These are phyloP conservation scores for Phytophthora ramorum DNA, from an alignment of 352 stramenopile genomes.

Conservation along the genomic window DNA sequence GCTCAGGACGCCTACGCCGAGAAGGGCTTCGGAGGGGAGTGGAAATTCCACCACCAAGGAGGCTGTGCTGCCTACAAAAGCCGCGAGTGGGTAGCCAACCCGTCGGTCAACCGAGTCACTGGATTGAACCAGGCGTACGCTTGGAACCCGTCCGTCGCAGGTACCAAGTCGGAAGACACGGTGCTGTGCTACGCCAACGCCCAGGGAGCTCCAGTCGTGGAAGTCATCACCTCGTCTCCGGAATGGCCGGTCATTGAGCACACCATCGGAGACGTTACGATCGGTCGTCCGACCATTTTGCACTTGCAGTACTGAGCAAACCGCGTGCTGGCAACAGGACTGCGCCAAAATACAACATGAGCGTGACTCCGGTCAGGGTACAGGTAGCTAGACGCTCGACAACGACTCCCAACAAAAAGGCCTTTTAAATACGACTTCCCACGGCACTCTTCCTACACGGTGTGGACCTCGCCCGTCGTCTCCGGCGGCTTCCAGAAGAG, in stretches of 20 bases:
- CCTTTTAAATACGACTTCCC: slow-evolving; percentile 18
- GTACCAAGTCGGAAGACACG: slow-evolving; percentile 81
- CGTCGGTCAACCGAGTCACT: slow-evolving; percentile 42
- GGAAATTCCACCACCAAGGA: slow-evolving; percentile 73
- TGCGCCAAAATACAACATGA: neutral
- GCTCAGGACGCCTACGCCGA: slow-evolving; percentile 66
- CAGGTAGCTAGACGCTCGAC: too few species aligned
- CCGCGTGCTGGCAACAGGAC: slow-evolving; percentile 32
- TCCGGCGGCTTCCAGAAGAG: slow-evolving; percentile 78
- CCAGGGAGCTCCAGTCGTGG: slow-evolving; percentile 39
- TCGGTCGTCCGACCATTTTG: slow-evolving; percentile 64
- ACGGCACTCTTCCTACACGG: slow-evolving; percentile 35
- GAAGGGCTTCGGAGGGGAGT: slow-evolving; percentile 66
- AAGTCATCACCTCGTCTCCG: slow-evolving; percentile 64
- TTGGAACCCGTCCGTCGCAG: slow-evolving; percentile 78
- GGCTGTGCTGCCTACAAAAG: slow-evolving; percentile 72
- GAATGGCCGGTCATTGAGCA: slow-evolving; percentile 65
- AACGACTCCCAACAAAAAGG: slow-evolving; percentile 4
- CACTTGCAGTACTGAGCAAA: slow-evolving; percentile 58
- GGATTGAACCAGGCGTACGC: slow-evolving; percentile 63
- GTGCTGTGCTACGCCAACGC: slow-evolving; percentile 46
- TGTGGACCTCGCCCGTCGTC: slow-evolving; percentile 40
- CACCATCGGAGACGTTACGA: slow-evolving; percentile 50
- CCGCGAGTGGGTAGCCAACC: slow-evolving; percentile 77
- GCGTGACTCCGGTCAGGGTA: neutral